Base-by-base conservation (phyloP, 805 yeast genomes). In the Candida cerambycidarum region DNA sequence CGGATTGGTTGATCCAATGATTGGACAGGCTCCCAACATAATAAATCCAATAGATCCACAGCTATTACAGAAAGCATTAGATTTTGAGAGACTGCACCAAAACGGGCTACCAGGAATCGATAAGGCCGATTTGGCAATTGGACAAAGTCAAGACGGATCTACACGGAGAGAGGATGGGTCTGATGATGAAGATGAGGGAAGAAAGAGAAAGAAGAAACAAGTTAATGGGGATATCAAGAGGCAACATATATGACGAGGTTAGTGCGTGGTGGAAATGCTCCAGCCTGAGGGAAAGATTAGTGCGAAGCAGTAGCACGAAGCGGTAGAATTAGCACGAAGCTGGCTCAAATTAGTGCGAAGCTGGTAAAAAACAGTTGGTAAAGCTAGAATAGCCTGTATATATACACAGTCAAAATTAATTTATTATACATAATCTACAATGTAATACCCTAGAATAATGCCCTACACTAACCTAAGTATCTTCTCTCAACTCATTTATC, bases 101-200 rank as follows among this genome's bases (percentile, higher is more conserved):
- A 71, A 79, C 42, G 93, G 93, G 1, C 76, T 87, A 12, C 88
- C 90, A 0, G 95, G 92, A 0, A 85, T 86, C 56, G 85, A 84
- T 51, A 66, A 85, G 8, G 65, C 80, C 3, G 77, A 81, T 47
- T 71, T 87, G 54, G 93, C 86, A 3, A 73, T 82, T 38, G 75
- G 75, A 38, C 83, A 73, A 40, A 72, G 65, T 49, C 67, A 65
- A 35, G 59, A 66, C 16, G 38, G 41, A 6, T 51, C 65, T 28
- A 67, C 63, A 59, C 57, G 74, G 45, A 63, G 69, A 11, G 75
- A 71, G 37, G 74, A 68, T 43, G 59, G 62, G 50, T 57, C 60
- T 6, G 73, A 67, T 19, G 58, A 55, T 33, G 75, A 70, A 35
- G 74, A 70, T 25, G 56, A 53, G 46, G 67, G 58, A 54, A 60